Base-by-base conservation (phyloP, 2,329 filamentous ascomycete genomes). In the Cordyceps cicadae region DNA sequence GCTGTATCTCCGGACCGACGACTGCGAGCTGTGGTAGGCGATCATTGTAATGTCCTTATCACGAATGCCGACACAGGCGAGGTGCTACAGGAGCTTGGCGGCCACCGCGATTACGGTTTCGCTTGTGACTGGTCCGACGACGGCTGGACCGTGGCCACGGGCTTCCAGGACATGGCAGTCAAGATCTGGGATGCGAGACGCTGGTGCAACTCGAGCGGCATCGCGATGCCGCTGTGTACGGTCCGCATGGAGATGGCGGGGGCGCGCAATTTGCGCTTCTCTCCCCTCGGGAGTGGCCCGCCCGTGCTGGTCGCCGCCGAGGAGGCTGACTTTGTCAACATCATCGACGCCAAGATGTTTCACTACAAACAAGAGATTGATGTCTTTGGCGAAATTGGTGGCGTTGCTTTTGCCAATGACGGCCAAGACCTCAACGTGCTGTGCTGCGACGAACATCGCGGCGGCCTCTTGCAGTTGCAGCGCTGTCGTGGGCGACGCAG, bases 101-200 rank as follows among this genome's bases (percentile, higher is more conserved):
- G 87, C 2, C 88, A 91, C 68, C 77, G 77, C 15, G 88, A 92
- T 68, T 88, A 81, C 65, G 87, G 85, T 2, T 93, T 92, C 67
- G 85, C 89, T 1, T 91, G 87, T 67, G 89, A 87, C 65, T 93
- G 89, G 89, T 87, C 88, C 19, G 85, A 88, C 58, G 87, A 92
- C 69, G 89, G 88, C 37, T 85, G 86, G 75, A 87, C 86, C 14
- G 81, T 92, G 21, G 89, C 89, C 14, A 92, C 89, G 0, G 89
- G 86, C 24, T 87, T 87, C 63, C 89, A 93, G 71, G 89, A 93
- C 71, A 87, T 81, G 69, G 81, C 79, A 32, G 80, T 92, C 65
- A 84, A 86, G 64, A 84, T 93, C 54, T 92, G 87, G 85, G 89
- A 93, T 70, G 87, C 88, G 8, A 81, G 89, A 9, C 84, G 82